Base-by-base conservation (phyloP, 225 moss, liverwort and hornwort species). In the Takakia lepidozioides region DNA sequence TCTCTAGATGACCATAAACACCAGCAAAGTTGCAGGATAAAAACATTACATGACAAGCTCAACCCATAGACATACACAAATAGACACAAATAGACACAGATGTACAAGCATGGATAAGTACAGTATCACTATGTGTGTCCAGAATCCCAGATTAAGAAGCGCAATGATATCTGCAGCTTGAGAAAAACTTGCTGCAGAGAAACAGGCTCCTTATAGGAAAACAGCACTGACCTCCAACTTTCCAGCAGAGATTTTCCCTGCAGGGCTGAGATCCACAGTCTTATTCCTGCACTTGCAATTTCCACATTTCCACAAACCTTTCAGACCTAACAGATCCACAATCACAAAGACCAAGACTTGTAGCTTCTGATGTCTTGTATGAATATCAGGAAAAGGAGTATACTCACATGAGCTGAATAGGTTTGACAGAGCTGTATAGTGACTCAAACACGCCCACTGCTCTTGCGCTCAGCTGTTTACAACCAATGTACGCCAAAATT, bases 391-490 rank as follows among this genome's bases (percentile, higher is more conserved):
- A 38, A 43, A 52, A 25, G 15, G 5, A 43, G 3, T 52, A 60
- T 2, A 68, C 87, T 83, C 64, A 91, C 98, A 91, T 56, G 42
- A 98, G 74, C 63, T 98, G 87, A 49, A 98, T 91, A 29, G 98
- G 98, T 61, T 83, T 91, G 11, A 87, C 80, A 25, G 98, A 82
- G 50, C 73, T 81, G 68, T 87, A 98, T 29, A 98, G 76, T 14
- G 91, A 55, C 43, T 87, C 98, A 65, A 98, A 81, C 59, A 98
- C 87, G 66, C 98, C 98, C 52, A 91, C 78, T 63, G 77, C 85
- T 48, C 84, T 87, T 51, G 91, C 85, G 79, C 91, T 98, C 52
- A 91, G 69, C 98, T 98, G 63, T 37, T 61, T 45, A 63, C 8
- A 43, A 60, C 16, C 10, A 46, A 32, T 32, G n/a, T n/a, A n/a